These are phyloP conservation scores for Iodosphaeria phyllophila DNA, from an alignment of 2,329 filamentous ascomycete species.

Conservation along the genomic window DNA sequence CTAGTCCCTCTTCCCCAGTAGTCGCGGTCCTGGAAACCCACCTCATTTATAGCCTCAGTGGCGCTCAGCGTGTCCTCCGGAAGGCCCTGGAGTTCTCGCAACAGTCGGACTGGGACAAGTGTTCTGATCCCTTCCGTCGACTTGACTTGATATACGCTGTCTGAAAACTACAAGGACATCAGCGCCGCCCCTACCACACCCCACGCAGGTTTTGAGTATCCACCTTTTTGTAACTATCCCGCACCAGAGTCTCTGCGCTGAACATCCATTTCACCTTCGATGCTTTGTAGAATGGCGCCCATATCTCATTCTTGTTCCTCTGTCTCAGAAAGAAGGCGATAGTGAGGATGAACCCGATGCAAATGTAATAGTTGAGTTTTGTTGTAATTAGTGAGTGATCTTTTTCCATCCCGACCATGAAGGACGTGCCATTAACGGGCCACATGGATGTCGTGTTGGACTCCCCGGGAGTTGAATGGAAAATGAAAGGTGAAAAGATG, in stretches of 20 bases:
- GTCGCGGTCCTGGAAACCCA: constrained; percentile 6
- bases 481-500: too few species aligned
- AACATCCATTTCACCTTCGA: constrained; percentile 31
- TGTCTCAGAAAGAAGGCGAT: constrained; percentile 20
- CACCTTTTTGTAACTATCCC: constrained; percentile 29
- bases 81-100: constrained; percentile 26
- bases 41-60: constrained; percentile 27
- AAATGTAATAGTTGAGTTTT: constrained; percentile 21
- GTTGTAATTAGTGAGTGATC: constrained; percentile 8
- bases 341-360: constrained; percentile 17
- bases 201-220: background rate
- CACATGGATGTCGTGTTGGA: constrained; percentile 3
- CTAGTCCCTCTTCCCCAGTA: too few species aligned
- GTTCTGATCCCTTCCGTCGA: constrained; percentile 30
- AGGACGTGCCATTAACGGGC: too few species aligned
- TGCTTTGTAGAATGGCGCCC: constrained; percentile 27
- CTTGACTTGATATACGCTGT: constrained; percentile 29
- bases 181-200: background rate
- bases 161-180: constrained; percentile 20
- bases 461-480: too few species aligned
- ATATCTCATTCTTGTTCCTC: constrained; percentile 13
- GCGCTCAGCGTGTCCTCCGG: constrained; percentile 29
- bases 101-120: constrained; percentile 23
- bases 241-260: constrained; percentile 25
- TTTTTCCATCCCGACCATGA: background rate